Base-by-base conservation (phyloP, 2,329 filamentous ascomycete species). In the Escovopsis sp. region DNA sequence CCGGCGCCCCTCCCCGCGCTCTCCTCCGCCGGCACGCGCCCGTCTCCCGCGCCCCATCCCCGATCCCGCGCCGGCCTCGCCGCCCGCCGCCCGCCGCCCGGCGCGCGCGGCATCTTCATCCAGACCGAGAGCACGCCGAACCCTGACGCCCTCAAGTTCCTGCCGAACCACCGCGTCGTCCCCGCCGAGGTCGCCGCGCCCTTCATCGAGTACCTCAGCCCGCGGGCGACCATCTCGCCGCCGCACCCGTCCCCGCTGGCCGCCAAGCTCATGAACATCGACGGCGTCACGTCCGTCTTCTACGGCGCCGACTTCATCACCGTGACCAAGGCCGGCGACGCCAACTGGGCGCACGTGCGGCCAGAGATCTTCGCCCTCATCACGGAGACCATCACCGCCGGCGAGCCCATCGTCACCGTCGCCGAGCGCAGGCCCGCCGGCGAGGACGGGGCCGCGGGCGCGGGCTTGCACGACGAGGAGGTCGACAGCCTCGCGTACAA, bases 271-370 rank as follows among this genome's bases (percentile, higher is more conserved):
- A 81, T 96, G 71, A 88, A 85, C 59, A 82, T 95, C 47, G 91
- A 96, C 57, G 91, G 91, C 37, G 83, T 96, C n/a, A 88, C 82
- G 3, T 81, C 85, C 2, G 84, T 98, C 19, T 96, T 96, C 65
- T 95, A 94, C 64, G 91, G 89, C 41, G 67, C 77, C 32, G 88
- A 98, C 60, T 96, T 94, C 67, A 96, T 98, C 64, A 98, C 91
- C 11, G 82, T 98, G 33, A 95, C 84, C 36, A 98, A 98, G 63
- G 77, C 85, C 39, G 72, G 78, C 49, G 84, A 91, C 51, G 84
- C 82, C 3, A 85, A 88, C 55, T 98, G 91, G 91, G 83, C 85
- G 34, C 86, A 95, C 60, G 79, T 98, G 55, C 91, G 91, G 56
- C 89, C 91, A 2, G 91, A 98, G 62, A 78, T 96, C 28, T 98